Conservation (phyloP, 2,329 filamentous ascomycete genomes). For the Sporothrix curviconia region DNA sequence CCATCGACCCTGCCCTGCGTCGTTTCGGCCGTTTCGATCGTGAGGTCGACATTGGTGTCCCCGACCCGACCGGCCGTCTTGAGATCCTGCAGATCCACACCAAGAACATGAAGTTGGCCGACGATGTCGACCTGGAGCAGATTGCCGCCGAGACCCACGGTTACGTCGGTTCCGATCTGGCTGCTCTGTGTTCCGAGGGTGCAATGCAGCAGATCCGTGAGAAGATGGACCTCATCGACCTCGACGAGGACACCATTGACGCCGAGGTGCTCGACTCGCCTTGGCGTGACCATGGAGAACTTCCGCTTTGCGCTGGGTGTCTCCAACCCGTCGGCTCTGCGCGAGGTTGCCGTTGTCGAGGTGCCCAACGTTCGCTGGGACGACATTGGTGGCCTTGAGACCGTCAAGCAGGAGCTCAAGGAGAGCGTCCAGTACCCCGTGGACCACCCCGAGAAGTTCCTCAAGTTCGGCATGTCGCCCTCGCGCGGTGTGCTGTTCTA, state of each 20-base stretch:
- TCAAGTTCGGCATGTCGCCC: slow-evolving; percentile 98
- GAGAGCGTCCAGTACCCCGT: slow-evolving; percentile 98
- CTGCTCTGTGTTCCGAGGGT: slow-evolving; percentile 95
- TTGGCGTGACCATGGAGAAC: slow-evolving; percentile 99
- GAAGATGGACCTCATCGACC: slow-evolving; percentile 99
- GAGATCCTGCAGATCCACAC: slow-evolving; percentile 99
- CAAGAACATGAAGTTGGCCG: slow-evolving; percentile 99
- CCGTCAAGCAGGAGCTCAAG: slow-evolving; percentile 98
- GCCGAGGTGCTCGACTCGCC: slow-evolving; percentile 95
- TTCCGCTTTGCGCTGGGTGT: slow-evolving; percentile 98
- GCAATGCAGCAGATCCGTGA: slow-evolving; percentile 99
- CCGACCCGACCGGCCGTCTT: slow-evolving; percentile 93
- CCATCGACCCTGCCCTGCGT: slow-evolving; percentile 93
- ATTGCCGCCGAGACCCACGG: slow-evolving; percentile 97
- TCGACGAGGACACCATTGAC: slow-evolving; percentile 98
- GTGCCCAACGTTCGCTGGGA: slow-evolving; percentile 99
- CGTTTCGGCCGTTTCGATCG: slow-evolving; percentile 98
- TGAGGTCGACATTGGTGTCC: slow-evolving; percentile 97
- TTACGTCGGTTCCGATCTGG: slow-evolving; percentile 97
- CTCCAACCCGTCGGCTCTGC: slow-evolving; percentile 96
- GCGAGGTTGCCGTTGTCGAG: slow-evolving; percentile 97
- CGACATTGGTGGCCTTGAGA: slow-evolving; percentile 96
- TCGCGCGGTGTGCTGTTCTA: slow-evolving; percentile 99
- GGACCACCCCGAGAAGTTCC: slow-evolving; percentile 98
- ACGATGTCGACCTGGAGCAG: slow-evolving; percentile 93